Evolutionary conservation across 164 flowering plant species (phyloP), one percentile per base, ranked within the genome.

Genomic region (Macadamia tetraphylla): DNA sequence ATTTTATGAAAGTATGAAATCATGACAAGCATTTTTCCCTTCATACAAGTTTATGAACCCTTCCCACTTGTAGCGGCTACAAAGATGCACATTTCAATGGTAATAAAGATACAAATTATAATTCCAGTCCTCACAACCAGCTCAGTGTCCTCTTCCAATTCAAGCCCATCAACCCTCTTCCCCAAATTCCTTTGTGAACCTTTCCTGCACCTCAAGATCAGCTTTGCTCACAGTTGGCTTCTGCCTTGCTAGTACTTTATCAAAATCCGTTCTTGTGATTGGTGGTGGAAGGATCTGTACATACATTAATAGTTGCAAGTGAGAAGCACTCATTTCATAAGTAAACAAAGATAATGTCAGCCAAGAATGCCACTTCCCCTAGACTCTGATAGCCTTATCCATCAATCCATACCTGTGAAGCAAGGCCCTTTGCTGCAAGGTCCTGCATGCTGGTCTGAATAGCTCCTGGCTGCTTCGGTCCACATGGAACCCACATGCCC

Each of bases 211-310:
- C 10, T 94, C 94, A 61, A 94, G 97, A 75, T 94, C 99, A 14
- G 83, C 1, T 79, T 89, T 94, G 82, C 99, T 94, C 64, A 94
- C 98, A 0, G 99, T 94, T 30, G 99, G 99, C 82, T 84, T 90
- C 76, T 94, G 99, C 73, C 91, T 85, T 15, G 97, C 91, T 5
- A 94, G 88, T 48, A 94, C 99, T 78, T 94, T 94, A 52, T 92
- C 96, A 77, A 94, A 92, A 82, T 94, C 99, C 29, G 81, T 73
- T 75, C 72, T 92, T 46, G 87, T 8, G 44, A 94, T 94, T 3
- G 97, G 91, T 1, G 99, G 99, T 9, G 99, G 99, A 68, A 80
- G 85, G 52, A 94, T 94, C 99, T 94, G 86, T 70, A 81, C 12
- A 14, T 30, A 40, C 5, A 1, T 53, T 4, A 23, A 23, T 23